These are phyloP conservation scores for Diaporthe sp. DNA, from an alignment of 2,329 filamentous ascomycete species.

Conservation along the genomic window DNA sequence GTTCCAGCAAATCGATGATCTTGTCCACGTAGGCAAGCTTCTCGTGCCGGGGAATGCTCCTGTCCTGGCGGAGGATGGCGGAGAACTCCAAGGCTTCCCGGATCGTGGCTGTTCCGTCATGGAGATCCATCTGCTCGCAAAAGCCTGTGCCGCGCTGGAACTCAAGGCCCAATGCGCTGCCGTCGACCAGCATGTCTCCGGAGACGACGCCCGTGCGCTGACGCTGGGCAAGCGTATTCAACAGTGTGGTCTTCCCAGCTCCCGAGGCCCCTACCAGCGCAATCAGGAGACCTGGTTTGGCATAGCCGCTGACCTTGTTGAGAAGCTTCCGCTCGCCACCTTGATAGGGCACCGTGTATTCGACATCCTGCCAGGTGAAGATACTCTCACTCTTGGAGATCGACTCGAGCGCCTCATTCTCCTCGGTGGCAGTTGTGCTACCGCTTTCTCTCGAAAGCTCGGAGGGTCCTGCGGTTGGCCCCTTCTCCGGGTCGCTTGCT, in stretches of 20 bases:
- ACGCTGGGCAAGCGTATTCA: slow-evolving; percentile 82
- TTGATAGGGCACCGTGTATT: slow-evolving; percentile 40
- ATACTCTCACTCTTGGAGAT: slow-evolving; percentile 42
- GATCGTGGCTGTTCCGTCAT: slow-evolving; percentile 76
- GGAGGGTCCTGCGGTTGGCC: slow-evolving; percentile 14
- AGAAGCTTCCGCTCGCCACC: slow-evolving; percentile 49
- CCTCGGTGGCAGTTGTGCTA: slow-evolving; percentile 71
- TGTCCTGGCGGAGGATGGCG: slow-evolving; percentile 75
- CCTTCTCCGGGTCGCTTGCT: slow-evolving; percentile 41
- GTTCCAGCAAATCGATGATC: slow-evolving; percentile 78
- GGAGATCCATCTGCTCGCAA: slow-evolving; percentile 79
- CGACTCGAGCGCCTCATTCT: slow-evolving; percentile 60
- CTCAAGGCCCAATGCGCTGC: slow-evolving; percentile 71
- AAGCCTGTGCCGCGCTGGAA: slow-evolving; percentile 81
- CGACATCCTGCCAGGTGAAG: slow-evolving; percentile 44
- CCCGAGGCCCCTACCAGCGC: slow-evolving; percentile 86
- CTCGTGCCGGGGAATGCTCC: slow-evolving; percentile 68
- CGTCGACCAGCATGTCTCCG: slow-evolving; percentile 70
- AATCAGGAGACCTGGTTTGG: slow-evolving; percentile 84
- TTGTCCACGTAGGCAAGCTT: slow-evolving; percentile 79
- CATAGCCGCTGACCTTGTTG: slow-evolving; percentile 80
- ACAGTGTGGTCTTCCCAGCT: slow-evolving; percentile 86
- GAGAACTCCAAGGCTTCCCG: slow-evolving; percentile 78
- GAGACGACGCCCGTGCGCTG: slow-evolving; percentile 74
- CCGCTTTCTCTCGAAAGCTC: slow-evolving; percentile 57